Base-by-base conservation (phyloP, 805 yeast species). In the Zygotorulaspora danielsina region DNA sequence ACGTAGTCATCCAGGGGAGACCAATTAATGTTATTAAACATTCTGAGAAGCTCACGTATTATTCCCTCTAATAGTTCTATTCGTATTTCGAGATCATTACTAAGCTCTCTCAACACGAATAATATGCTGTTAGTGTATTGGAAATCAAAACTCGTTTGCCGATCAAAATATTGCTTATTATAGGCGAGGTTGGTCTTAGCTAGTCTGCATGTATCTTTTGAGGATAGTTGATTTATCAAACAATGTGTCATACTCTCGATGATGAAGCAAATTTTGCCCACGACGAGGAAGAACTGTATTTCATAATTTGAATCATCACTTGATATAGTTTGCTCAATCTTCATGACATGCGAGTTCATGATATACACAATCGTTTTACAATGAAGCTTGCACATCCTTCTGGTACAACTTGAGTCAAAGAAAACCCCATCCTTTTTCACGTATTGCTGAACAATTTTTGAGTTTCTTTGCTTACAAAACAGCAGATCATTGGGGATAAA, bases 71-170 rank as follows among this genome's bases (percentile, higher is more conserved):
- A 25, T 15, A 29, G 31, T 8, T 30, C 18, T 6, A 20, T 18
- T 24, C 35, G 39, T 7, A 28, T 35, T 19, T 31, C 29, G 9
- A 21, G 11, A 8, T 8, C 12, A 5, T 27, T 32, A 7, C 18
- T 29, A 10, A 34, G 32, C 25, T 32, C 19, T 5, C 35, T 27
- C 16, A 46, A 16, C 9, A 38, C 24, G 6, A 22, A 27, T 5
- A 34, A 29, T 9, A 46, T 27, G 13, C 40, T 43, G n/a, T 44
- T 33, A 8, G 35, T 38, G 22, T 46, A 45, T 24, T 36, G 42
- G 20, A 36, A 38, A 6, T 45, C 33, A 17, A 47, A 31, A 5
- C 13, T 28, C 15, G 38, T 32, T 5, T 19, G 33, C n/a, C 48
- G 38, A 6, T 21, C 12, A 22, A 35, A 16, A 27, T 44, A 44